Evolutionary conservation across 192 early-diverging fungal genomes (phyloP).

Genomic region (Coemansia sp.): DNA sequence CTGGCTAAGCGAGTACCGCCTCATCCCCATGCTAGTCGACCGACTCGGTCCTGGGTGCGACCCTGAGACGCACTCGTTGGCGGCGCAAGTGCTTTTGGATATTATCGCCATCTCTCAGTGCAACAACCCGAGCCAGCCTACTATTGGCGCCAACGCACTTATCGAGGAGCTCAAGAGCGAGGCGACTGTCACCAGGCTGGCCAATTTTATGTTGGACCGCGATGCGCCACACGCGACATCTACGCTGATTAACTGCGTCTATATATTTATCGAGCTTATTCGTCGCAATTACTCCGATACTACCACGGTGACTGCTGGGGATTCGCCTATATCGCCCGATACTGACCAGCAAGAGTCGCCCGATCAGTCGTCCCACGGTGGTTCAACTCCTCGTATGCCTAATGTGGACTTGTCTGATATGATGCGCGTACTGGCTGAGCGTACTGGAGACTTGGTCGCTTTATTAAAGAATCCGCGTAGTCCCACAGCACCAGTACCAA

Average conservation of each 20-base stretch:
- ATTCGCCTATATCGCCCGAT: constrained; percentile 7
- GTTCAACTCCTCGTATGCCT: constrained; percentile 18
- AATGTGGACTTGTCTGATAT: constrained; percentile 87
- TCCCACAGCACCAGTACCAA: constrained; percentile 64
- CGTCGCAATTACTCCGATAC: constrained; percentile 81
- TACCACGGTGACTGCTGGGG: background rate
- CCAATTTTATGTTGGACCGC: constrained; percentile 82
- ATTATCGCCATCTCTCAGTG: constrained; percentile 81
- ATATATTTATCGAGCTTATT: constrained; percentile 97
- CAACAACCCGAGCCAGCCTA: constrained; percentile 63
- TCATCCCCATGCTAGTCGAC: constrained; percentile 77
- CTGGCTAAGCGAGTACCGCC: constrained; percentile 84
- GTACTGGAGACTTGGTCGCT: constrained; percentile 74
- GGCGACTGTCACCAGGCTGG: constrained; percentile 73
- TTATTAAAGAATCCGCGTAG: constrained; percentile 70
- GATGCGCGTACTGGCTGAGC: constrained; percentile 79
- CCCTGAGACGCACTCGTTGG: constrained; percentile 79
- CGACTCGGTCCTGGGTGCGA: constrained; percentile 79
- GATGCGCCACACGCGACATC: constrained; percentile 78
- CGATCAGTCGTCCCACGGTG: constrained; percentile 11
- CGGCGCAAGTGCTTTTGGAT: constrained; percentile 78
- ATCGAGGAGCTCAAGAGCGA: constrained; percentile 75
- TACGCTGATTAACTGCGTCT: constrained; percentile 90
- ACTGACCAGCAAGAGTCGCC: constrained; percentile 6
- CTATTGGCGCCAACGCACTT: constrained; percentile 66